Percentiles rank a stretch among this genome's conserved stretches.
Evolutionary conservation across 2,329 filamentous ascomycete genomes (phyloP).

Genomic region (Cordyceps tenuipes): DNA sequence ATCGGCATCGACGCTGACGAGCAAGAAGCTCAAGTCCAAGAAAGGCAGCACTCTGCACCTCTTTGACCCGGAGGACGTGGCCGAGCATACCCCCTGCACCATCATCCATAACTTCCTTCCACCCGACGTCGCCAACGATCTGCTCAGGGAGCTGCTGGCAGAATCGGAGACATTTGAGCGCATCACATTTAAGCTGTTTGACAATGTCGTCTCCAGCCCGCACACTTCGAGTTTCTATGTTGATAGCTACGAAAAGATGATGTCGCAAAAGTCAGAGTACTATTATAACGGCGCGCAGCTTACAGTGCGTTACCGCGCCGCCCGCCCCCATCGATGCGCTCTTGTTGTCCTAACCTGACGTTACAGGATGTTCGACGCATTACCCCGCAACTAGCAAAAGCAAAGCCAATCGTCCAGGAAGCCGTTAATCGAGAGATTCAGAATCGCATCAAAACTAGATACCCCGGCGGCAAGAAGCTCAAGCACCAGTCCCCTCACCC

Average conservation of each 20-base stretch:
- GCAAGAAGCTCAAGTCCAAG: conserved; percentile 49
- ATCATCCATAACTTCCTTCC: conserved; percentile 89
- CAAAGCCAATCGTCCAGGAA: conserved; percentile 61
- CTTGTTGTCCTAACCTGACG: background rate
- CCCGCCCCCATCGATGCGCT: background rate
- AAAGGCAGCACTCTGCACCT: conserved; percentile 79
- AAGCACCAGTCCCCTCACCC: conserved; percentile 62
- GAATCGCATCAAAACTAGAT: conserved; percentile 57
- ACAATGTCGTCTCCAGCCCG: conserved; percentile 74
- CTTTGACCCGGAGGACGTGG: conserved; percentile 73
- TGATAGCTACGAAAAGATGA: conserved; percentile 60
- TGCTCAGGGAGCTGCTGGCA: conserved; percentile 66
- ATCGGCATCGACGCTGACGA: conserved; percentile 26
- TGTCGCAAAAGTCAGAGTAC: conserved; percentile 68
- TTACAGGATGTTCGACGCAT: conserved; percentile 63
- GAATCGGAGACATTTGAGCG: conserved; percentile 65
- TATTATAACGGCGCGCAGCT: conserved; percentile 74
- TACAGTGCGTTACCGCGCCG: conserved; percentile 34
- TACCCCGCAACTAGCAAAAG: conserved; percentile 63
- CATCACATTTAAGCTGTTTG: conserved; percentile 77
- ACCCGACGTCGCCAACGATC: conserved; percentile 56
- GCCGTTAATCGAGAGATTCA: conserved; percentile 73
- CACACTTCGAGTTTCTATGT: conserved; percentile 83
- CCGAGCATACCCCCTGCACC: conserved; percentile 77
- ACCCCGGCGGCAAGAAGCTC: conserved; percentile 64